Conservation (phyloP, 1,139 yeast species). For the Taphrina communis region DNA sequence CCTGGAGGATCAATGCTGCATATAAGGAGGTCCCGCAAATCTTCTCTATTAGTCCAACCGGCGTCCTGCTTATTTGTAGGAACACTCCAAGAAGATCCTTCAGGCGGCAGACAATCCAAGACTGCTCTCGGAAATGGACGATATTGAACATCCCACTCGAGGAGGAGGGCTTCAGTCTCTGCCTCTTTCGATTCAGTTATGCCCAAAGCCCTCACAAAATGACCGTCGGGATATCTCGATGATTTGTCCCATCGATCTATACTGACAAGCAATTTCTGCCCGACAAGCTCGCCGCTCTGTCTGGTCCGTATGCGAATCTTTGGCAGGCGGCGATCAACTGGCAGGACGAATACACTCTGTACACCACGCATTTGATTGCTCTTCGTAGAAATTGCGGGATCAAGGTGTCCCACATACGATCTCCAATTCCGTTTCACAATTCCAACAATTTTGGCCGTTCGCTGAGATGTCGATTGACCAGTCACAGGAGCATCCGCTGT, state of each 20-base stretch:
- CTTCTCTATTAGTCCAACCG: slow-evolving; percentile 70
- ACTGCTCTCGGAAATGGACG: slow-evolving; percentile 94
- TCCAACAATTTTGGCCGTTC: slow-evolving; percentile 92
- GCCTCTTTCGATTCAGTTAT: slow-evolving; percentile 91
- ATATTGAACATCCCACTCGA: slow-evolving; percentile 96
- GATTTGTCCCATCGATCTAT: slow-evolving; percentile 90
- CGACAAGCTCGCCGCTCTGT: slow-evolving; percentile 77
- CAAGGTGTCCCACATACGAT: slow-evolving; percentile 91
- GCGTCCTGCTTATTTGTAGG: slow-evolving; percentile 66
- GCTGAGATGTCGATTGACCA: slow-evolving; percentile 61
- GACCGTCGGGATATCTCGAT: slow-evolving; percentile 91
- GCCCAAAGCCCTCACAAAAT: slow-evolving; percentile 87
- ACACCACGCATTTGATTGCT: slow-evolving; percentile 56
- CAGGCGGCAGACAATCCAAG: slow-evolving; percentile 86
- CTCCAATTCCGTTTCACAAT: slow-evolving; percentile 92
- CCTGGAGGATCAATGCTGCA: slow-evolving; percentile 98
- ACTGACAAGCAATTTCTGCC: slow-evolving; percentile 87
- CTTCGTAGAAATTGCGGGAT: slow-evolving; percentile 68
- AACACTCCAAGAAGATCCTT: slow-evolving; percentile 92
- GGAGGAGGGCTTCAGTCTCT: slow-evolving; percentile 89
- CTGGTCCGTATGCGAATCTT: slow-evolving; percentile 85
- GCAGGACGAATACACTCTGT: slow-evolving; percentile 78
- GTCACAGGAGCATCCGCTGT: slow-evolving; percentile 58
- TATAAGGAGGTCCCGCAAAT: slow-evolving; percentile 82
- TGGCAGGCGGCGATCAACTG: slow-evolving; percentile 90